Conservation (phyloP, 2,329 filamentous ascomycete species). For the Xylaria sp. region DNA sequence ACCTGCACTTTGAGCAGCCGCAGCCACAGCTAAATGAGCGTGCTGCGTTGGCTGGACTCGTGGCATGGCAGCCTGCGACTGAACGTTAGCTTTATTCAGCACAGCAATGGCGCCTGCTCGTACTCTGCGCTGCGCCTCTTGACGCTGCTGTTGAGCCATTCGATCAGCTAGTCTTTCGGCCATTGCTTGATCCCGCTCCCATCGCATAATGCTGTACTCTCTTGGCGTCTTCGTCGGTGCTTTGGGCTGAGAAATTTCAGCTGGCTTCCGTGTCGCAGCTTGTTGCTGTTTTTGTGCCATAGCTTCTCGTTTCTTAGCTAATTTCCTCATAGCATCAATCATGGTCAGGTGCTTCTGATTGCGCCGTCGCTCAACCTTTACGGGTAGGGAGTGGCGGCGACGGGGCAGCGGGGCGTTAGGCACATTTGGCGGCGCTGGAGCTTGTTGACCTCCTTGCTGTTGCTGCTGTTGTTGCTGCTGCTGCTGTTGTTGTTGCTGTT, state of each 20-base stretch:
- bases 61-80: conserved; percentile 39
- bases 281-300: conserved; percentile 83
- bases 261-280: conserved; percentile 72
- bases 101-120: conserved; percentile 29
- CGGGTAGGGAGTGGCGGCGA: conserved; percentile 69
- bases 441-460: conserved; percentile 30
- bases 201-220: conserved; percentile 84
- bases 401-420: conserved; percentile 48
- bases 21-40: conserved; percentile 42
- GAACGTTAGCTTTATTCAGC: conserved; percentile 26
- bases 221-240: conserved; percentile 68
- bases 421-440: conserved; percentile 33
- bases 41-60: conserved; percentile 42
- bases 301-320: conserved; percentile 90
- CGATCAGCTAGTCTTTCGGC: conserved; percentile 57
- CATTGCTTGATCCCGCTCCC: conserved; percentile 72
- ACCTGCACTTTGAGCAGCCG: conserved; percentile 34
- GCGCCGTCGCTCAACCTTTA: conserved; percentile 79
- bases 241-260: conserved; percentile 52
- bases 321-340: conserved; percentile 90
- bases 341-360: conserved; percentile 82
- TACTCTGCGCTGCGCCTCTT: conserved; percentile 51
- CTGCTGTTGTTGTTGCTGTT: conserved; percentile 24
- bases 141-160: conserved; percentile 52
- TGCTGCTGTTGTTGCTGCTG: conserved; percentile 27